Base-by-base conservation (phyloP, 2,329 filamentous ascomycete species). In the Phaeoacremonium minimum region DNA sequence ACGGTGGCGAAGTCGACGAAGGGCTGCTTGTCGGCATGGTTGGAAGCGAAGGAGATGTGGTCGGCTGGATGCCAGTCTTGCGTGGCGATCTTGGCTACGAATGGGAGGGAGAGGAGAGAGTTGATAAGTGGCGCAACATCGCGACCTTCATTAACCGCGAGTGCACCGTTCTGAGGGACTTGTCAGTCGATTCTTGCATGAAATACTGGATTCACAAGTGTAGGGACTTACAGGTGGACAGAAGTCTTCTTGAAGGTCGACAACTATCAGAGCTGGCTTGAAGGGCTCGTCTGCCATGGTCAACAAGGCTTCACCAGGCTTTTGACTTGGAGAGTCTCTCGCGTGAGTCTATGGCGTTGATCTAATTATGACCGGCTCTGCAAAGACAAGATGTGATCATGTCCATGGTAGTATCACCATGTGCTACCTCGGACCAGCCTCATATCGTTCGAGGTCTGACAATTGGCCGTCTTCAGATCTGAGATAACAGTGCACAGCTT, bases 241-340 rank as follows among this genome's bases (percentile, higher is more conserved):
- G 60, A 96, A 97, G 66, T 97, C 91, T 60, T 96, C 85, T 63
- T 97, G 93, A 54, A 95, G 73, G 61, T 96, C 90, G 36, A 95
- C 83, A 9, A 95, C 74, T 32, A 95, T 62, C 16, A 80, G 62
- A 3, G 75, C 75, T 4, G 75, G 70, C 33, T 53, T 64, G 42
- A 73, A 74, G 5, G 9, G 9, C 9, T 26, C 22, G 9, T 9
- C 22, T n/a, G n/a, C n/a, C 22, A 26, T 26, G n/a, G n/a, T n/a
- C n/a, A n/a, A n/a, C n/a, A n/a, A n/a, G n/a, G n/a, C n/a, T n/a
- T n/a, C n/a, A n/a, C n/a, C n/a, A n/a, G n/a, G n/a, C n/a, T n/a
- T n/a, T n/a, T n/a, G n/a, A n/a, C n/a, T n/a, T n/a, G n/a, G n/a
- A n/a, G n/a, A n/a, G n/a, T n/a, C n/a, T n/a, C n/a, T n/a, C n/a